A percentile compares a stretch with the other conserved stretches of the same genome.
Conservation (phyloP, 306 rosid species). For the Crataegus laevigata region DNA sequence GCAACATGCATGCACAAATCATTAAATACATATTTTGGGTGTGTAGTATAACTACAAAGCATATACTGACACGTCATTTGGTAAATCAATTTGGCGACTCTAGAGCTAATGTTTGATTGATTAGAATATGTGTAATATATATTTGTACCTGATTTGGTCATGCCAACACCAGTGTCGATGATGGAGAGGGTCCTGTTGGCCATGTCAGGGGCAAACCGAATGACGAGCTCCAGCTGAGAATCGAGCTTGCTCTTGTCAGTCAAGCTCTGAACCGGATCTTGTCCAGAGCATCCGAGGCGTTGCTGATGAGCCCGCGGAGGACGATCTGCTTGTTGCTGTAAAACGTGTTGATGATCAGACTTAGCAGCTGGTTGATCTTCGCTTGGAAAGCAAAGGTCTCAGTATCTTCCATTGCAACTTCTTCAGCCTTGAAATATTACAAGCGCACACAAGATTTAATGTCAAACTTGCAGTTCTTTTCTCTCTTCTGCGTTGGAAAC, state of each 20-base stretch:
- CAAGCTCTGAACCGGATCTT: conserved; percentile 28
- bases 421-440: conserved; percentile 9
- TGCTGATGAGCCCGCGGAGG: conserved; percentile 32
- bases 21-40: too few species aligned
- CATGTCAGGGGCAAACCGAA: conserved; percentile 22
- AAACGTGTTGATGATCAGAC: conserved; percentile 33
- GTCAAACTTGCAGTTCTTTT: not conserved
- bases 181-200: conserved; percentile 23
- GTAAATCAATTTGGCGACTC: not conserved
- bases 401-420: conserved; percentile 6
- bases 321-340: conserved; percentile 31
- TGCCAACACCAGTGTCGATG: conserved; percentile 26
- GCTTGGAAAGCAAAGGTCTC: conserved; percentile 29
- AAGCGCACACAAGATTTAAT: not conserved
- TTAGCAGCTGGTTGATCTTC: conserved; percentile 30
- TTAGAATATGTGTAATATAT: not conserved
- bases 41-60: too few species aligned
- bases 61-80: not conserved
- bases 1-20: too few species aligned
- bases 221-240: conserved; percentile 18
- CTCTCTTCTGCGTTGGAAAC: not conserved
- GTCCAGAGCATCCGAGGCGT: conserved; percentile 29
- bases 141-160: conserved; percentile 30
- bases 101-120: not conserved
- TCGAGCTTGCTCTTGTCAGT: conserved; percentile 28